phyloP scores from a whole-genome alignment of 1,139 yeast species.

The Fermentozyma sake region DNA sequence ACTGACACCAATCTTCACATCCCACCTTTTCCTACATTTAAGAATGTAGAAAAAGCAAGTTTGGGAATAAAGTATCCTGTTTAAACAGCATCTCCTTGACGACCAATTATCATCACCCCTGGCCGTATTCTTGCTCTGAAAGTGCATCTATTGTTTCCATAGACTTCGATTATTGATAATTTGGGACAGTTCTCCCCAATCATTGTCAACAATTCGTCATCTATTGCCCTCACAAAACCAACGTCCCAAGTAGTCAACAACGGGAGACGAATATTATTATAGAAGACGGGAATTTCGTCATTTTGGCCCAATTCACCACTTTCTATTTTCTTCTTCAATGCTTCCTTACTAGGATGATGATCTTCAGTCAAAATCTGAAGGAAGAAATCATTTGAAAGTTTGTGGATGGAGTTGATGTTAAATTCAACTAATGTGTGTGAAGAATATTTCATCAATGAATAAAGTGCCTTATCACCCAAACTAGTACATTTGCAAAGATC shows the following conservation, averaged over 20 bases:
- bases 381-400: conserved; percentile 49
- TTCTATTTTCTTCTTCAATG: conserved; percentile 23
- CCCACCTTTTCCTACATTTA: conserved; percentile 53
- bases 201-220: conserved; percentile 54
- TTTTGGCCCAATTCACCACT: conserved; percentile 9
- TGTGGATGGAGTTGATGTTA: conserved; percentile 64
- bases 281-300: conserved; percentile 8
- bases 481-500: conserved; percentile 63
- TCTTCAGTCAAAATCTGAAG: conserved; percentile 37
- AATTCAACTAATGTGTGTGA: conserved; percentile 62
- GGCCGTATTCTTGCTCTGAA: conserved; percentile 46
- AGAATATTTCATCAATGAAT: conserved; percentile 61
- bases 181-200: conserved; percentile 56
- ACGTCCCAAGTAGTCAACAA: conserved; percentile 61
- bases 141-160: conserved; percentile 72
- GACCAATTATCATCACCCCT: conserved; percentile 65
- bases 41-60: conserved; percentile 57
- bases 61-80: conserved; percentile 30
- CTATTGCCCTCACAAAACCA: conserved; percentile 73
- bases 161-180: conserved; percentile 65
- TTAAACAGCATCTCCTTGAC: conserved; percentile 53
- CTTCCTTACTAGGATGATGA: conserved; percentile 26
- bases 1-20: conserved; percentile 16
- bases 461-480: conserved; percentile 58
- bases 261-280: conserved; percentile 32